Percentiles rank a stretch among this genome's conserved stretches.
phyloP scores from a whole-genome alignment of 2,329 filamentous ascomycete species.

The Epichloe gansuensis region DNA sequence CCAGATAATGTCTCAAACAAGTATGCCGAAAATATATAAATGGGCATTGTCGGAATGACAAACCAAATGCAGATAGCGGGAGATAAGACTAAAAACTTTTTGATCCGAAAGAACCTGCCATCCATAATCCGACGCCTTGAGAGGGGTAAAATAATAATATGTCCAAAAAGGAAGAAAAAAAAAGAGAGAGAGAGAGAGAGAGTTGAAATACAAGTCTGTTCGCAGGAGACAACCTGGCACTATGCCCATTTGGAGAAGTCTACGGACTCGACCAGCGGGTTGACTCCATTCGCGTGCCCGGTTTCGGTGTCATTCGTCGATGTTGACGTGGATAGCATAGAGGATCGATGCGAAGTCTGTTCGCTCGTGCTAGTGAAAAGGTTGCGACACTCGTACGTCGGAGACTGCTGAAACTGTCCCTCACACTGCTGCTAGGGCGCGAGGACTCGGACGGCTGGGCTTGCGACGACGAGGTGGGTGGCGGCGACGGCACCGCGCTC shows the following conservation, averaged over 20 bases:
- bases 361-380: conserved; percentile 49
- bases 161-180: not conserved
- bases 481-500: conserved; percentile 15
- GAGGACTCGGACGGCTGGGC: conserved; percentile 7
- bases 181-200: too few species aligned
- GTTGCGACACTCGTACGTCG: conserved; percentile 53
- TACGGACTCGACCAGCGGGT: conserved; percentile 24
- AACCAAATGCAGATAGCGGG: not conserved
- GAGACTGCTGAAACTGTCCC: conserved; percentile 50
- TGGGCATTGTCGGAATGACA: not conserved
- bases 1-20: not conserved
- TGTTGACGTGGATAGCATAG: conserved; percentile 40
- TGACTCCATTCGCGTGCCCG: conserved; percentile 17
- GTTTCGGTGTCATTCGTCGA: conserved; percentile 44
- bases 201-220: not conserved
- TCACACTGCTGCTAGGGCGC: conserved; percentile 23
- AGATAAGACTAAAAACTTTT: conserved; percentile 1
- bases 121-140: conserved; percentile 1
- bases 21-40: conserved; percentile 3
- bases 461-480: conserved; percentile 15
- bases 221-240: not conserved
- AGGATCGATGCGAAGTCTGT: conserved; percentile 44
- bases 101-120: not conserved
- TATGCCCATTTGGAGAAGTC: conserved; percentile 29
- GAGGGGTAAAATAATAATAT: not conserved